Percentiles rank a stretch among this genome's conserved stretches.
phyloP scores from a whole-genome alignment of 2,329 filamentous ascomycete genomes.

The Fusarium sp. region DNA sequence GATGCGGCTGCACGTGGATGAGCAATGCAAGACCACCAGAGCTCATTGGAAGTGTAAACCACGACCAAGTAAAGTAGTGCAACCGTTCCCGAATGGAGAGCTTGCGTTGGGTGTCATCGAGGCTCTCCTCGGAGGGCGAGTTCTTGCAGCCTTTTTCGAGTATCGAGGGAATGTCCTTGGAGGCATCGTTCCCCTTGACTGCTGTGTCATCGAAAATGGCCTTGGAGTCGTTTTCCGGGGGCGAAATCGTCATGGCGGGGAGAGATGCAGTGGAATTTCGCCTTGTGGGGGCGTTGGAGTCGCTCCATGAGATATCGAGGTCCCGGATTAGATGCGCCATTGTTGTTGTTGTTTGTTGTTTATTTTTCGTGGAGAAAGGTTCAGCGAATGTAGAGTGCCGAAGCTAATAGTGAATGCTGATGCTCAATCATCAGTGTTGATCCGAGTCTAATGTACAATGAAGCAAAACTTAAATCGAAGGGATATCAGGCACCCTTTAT shows the following conservation, averaged over 20 bases:
- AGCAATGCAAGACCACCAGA: constrained; percentile 77
- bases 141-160: constrained; percentile 24
- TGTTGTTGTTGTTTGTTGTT: background rate
- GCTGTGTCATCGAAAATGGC: constrained; percentile 15
- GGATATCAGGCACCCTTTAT: constrained; percentile 24
- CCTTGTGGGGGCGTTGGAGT: constrained; percentile 42
- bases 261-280: constrained; percentile 38
- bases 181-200: background rate
- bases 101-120: constrained; percentile 42
- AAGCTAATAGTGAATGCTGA: constrained; percentile 7
- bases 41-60: constrained; percentile 82
- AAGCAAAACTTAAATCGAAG: background rate
- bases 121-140: background rate
- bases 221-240: constrained; percentile 23
- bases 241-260: constrained; percentile 7
- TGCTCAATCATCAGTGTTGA: constrained; percentile 9
- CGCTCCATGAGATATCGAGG: constrained; percentile 37
- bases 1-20: constrained; percentile 71
- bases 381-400: background rate
- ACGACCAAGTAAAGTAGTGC: constrained; percentile 75
- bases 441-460: background rate
- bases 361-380: background rate
- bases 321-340: constrained; percentile 13
- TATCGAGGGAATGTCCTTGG: constrained; percentile 3
- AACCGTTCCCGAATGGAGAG: constrained; percentile 59